A percentile compares a stretch with the other conserved stretches of the same genome.
Evolutionary conservation across 495 filamentous ascomycete species (phyloP).

Genomic region (Amphirosellinia nigrospora): DNA sequence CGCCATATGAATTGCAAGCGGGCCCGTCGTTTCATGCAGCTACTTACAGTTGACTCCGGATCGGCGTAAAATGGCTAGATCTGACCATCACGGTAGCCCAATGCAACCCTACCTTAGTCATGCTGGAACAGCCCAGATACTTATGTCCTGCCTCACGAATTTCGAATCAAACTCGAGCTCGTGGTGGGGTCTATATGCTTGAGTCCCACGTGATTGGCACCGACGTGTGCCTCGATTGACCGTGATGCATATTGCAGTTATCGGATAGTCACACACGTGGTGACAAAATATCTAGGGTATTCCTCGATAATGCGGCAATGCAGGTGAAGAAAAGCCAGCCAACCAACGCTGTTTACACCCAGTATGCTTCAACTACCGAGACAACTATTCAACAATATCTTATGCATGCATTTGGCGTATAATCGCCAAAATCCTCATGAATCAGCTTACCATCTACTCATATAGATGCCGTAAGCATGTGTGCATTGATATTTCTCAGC

Average conservation of each 20-base stretch:
- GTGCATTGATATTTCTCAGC: not conserved
- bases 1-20: constrained; percentile 25
- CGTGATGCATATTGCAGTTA: not conserved
- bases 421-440: not conserved
- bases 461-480: not conserved
- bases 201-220: constrained; percentile 12
- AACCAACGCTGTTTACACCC: constrained; percentile 1
- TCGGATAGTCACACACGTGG: constrained; percentile 23
- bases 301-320: not conserved
- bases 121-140: constrained; percentile 3
- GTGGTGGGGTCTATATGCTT: constrained; percentile 1
- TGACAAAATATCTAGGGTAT: not conserved
- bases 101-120: constrained; percentile 25
- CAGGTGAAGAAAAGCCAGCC: not conserved
- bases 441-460: constrained; percentile 10
- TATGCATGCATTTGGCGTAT: not conserved
- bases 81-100: constrained; percentile 24
- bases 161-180: constrained; percentile 1
- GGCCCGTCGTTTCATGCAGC: constrained; percentile 25
- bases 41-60: constrained; percentile 17
- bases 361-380: not conserved
- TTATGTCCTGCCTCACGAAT: not conserved
- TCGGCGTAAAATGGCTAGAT: constrained; percentile 21
- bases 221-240: not conserved
- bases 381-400: not conserved